Percentiles rank a stretch among this genome's conserved stretches.
Evolutionary conservation across 2,329 filamentous ascomycete species (phyloP).

Genomic region (Aspergillus persii): DNA sequence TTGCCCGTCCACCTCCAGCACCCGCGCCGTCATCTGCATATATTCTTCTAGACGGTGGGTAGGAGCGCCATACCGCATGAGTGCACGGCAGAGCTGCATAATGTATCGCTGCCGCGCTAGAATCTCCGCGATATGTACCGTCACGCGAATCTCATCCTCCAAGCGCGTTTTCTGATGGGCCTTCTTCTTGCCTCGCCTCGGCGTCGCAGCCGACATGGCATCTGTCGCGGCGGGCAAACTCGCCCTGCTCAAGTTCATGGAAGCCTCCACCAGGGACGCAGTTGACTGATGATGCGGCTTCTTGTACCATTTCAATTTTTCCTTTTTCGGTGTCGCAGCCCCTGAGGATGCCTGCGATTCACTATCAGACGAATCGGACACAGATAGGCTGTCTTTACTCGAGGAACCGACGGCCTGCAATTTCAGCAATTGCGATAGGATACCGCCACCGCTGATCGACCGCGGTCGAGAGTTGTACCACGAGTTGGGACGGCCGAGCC

Average conservation of each 20-base stretch:
- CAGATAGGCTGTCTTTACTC: constrained; percentile 26
- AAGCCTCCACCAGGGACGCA: constrained; percentile 37
- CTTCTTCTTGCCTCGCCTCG: constrained; percentile 22
- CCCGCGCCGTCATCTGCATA: constrained; percentile 79
- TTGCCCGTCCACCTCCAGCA: constrained; percentile 81
- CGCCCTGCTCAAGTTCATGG: constrained; percentile 36
- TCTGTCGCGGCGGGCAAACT: constrained; percentile 30
- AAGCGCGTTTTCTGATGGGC: constrained; percentile 21
- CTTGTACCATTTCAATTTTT: constrained; percentile 45
- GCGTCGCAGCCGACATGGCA: constrained; percentile 20
- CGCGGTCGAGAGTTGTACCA: constrained; percentile 25
- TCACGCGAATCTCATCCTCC: constrained; percentile 55
- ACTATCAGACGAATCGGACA: constrained; percentile 32
- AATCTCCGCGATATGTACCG: constrained; percentile 63
- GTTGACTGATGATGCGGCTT: constrained; percentile 38
- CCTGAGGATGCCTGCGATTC: constrained; percentile 29
- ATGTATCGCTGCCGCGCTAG: constrained; percentile 79
- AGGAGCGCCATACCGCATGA: constrained; percentile 88
- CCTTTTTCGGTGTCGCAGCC: constrained; percentile 32
- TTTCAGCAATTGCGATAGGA: constrained; percentile 70
- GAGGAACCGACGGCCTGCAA: constrained; percentile 57
- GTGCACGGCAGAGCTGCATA: constrained; percentile 74
- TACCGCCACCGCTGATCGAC: constrained; percentile 48
- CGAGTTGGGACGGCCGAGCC: constrained; percentile 21
- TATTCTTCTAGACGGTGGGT: constrained; percentile 88